phyloP scores from a whole-genome alignment of 371 early-diverging fungal genomes.

The Mortierella sp. region DNA sequence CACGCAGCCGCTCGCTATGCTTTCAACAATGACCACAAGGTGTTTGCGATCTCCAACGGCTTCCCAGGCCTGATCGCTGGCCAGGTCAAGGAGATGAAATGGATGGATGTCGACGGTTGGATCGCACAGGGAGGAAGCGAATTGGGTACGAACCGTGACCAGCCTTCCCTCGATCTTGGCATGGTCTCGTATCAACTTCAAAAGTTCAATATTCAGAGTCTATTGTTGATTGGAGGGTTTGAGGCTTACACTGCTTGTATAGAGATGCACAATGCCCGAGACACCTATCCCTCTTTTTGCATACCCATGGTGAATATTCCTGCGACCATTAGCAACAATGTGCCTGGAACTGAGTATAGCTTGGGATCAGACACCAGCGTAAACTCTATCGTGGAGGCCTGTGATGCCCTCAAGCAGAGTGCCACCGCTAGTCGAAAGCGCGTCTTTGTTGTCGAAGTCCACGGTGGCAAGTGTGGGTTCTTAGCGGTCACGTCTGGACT shows the following conservation, averaged over 20 bases:
- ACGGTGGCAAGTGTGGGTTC: conserved; percentile 97
- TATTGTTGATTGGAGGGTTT: conserved; percentile 97
- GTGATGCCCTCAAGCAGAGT: conserved; percentile 95
- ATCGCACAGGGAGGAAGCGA: conserved; percentile 94
- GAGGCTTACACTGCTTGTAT: conserved; percentile 90
- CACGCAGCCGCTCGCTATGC: conserved; percentile 91
- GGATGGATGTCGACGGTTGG: conserved; percentile 94
- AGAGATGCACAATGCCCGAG: conserved; percentile 79
- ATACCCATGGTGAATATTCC: conserved; percentile 97
- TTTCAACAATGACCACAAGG: conserved; percentile 86
- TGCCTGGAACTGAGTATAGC: conserved; percentile 97
- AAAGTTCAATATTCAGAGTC: conserved; percentile 87
- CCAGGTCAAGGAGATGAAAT: conserved; percentile 78
- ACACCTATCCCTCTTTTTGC: conserved; percentile 87
- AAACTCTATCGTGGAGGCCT: conserved; percentile 94
- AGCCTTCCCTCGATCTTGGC: conserved; percentile 86
- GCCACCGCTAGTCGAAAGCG: conserved; percentile 92
- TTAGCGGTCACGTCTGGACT: conserved; percentile 94
- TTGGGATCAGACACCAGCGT: conserved; percentile 98
- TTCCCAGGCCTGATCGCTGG: conserved; percentile 94
- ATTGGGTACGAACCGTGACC: conserved; percentile 95
- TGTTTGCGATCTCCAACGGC: conserved; percentile 93
- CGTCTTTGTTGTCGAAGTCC: conserved; percentile 98
- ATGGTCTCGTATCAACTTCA: conserved; percentile 94
- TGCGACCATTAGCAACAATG: conserved; percentile 98